Conservation (phyloP, 495 filamentous ascomycete genomes). For the Annulohypoxylon stygium region DNA sequence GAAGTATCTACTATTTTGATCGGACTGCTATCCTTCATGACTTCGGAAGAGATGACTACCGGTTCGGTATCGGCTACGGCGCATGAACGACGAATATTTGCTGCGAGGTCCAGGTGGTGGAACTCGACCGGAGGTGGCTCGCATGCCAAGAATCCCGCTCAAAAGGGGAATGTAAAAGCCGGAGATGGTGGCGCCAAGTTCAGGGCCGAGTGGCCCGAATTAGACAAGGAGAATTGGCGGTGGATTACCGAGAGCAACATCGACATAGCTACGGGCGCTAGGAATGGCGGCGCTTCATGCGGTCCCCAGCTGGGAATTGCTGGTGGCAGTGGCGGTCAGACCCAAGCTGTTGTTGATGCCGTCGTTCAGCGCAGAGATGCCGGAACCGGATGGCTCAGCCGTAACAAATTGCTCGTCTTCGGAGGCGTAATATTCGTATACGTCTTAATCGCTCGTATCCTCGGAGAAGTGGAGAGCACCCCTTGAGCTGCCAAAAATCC, state of each 20-base stretch:
- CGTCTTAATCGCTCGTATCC: slow-evolving; percentile 79
- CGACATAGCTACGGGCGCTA: slow-evolving; percentile 80
- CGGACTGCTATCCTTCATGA: slow-evolving; percentile 96
- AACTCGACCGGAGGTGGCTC: slow-evolving; percentile 96
- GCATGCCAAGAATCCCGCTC: slow-evolving; percentile 60
- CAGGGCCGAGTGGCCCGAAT: slow-evolving; percentile 86
- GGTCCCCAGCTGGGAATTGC: slow-evolving; percentile 76
- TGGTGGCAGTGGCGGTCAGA: slow-evolving; percentile 73
- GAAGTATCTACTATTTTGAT: slow-evolving; percentile 96
- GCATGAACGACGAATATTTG: slow-evolving; percentile 81
- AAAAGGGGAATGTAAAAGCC: slow-evolving; percentile 69
- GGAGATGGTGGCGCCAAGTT: slow-evolving; percentile 96
- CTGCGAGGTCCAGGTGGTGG: slow-evolving; percentile 91
- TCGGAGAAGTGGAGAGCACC: slow-evolving; percentile 61
- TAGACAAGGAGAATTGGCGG: slow-evolving; percentile 91
- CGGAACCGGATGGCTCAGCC: slow-evolving; percentile 81
- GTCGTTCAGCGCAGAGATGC: slow-evolving; percentile 80
- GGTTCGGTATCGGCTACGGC: slow-evolving; percentile 86
- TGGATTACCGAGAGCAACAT: slow-evolving; percentile 90
- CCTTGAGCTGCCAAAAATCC: slow-evolving; percentile 3
- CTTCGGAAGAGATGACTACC: slow-evolving; percentile 98
- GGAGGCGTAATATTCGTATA: slow-evolving; percentile 79
- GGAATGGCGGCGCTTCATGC: slow-evolving; percentile 65
- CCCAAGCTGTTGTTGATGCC: slow-evolving; percentile 83
- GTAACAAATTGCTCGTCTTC: slow-evolving; percentile 80